These are phyloP conservation scores for Trichocladium uniseriatum DNA, from an alignment of 495 filamentous ascomycete species.

Conservation along the genomic window DNA sequence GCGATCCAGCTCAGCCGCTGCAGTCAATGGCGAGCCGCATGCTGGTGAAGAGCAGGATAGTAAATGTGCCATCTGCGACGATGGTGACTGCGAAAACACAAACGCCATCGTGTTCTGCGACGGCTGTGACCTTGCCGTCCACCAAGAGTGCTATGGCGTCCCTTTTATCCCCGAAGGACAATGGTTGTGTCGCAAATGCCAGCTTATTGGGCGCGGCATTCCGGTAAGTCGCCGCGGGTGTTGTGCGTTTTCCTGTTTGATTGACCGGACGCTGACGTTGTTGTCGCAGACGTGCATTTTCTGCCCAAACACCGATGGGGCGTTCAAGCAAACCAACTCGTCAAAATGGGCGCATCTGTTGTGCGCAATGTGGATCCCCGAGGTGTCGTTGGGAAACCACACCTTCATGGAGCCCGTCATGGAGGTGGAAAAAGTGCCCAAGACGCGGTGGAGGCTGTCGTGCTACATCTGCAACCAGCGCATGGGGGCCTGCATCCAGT, in stretches of 20 bases:
- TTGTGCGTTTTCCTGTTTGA: background rate
- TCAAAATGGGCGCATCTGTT: slow-evolving; percentile 95
- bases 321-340: slow-evolving; percentile 94
- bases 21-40: slow-evolving; percentile 80
- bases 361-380: slow-evolving; percentile 97
- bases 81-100: slow-evolving; percentile 98
- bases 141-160: slow-evolving; percentile 98
- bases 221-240: slow-evolving; percentile 46
- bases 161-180: slow-evolving; percentile 98
- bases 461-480: slow-evolving; percentile 97
- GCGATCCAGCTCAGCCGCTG: slow-evolving; percentile 82
- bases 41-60: slow-evolving; percentile 92
- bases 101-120: slow-evolving; percentile 99
- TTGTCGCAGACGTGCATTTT: slow-evolving; percentile 75
- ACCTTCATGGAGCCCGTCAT: slow-evolving; percentile 98
- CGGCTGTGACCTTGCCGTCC: slow-evolving; percentile 92
- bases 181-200: slow-evolving; percentile 96
- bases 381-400: slow-evolving; percentile 89
- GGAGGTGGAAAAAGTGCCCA: slow-evolving; percentile 94
- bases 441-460: slow-evolving; percentile 80
- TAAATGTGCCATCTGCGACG: slow-evolving; percentile 96
- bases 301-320: slow-evolving; percentile 93
- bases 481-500: slow-evolving; percentile 98
- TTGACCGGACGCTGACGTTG: background rate
- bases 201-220: slow-evolving; percentile 82